Percentiles rank a stretch among this genome's conserved stretches.
Conservation (phyloP, 2,329 filamentous ascomycete species). For the Verticillium klebahnii region DNA sequence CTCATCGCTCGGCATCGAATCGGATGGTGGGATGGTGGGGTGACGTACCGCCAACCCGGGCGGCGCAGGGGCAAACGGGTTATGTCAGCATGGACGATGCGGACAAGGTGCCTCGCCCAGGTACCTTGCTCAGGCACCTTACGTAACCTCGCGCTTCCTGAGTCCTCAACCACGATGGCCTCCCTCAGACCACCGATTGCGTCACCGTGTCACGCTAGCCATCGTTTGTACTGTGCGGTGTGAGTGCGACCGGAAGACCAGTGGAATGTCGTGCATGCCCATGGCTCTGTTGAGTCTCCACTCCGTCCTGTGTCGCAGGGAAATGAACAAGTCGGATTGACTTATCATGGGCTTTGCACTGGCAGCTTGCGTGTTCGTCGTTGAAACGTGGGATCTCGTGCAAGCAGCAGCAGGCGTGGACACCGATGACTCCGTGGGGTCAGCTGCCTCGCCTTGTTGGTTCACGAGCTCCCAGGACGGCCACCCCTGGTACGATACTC, state of each 20-base stretch:
- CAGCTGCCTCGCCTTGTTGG: constrained; percentile 1
- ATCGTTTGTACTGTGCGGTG: too few relatives aligned
- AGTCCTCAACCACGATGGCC: too few relatives aligned
- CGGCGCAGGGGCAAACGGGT: not conserved
- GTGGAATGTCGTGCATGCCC: too few relatives aligned
- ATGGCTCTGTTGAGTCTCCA: too few relatives aligned
- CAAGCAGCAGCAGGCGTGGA: not conserved
- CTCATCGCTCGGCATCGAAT: not conserved
- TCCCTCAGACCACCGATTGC: too few relatives aligned
- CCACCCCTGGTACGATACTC: not conserved
- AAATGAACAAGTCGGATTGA: not conserved
- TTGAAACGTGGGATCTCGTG: not conserved
- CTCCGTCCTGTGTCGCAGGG: too few relatives aligned
- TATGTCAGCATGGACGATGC: not conserved
- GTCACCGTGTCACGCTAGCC: too few relatives aligned
- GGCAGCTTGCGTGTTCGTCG: not conserved
- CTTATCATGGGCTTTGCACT: not conserved
- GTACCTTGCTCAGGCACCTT: too few relatives aligned
- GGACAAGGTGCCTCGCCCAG: not conserved
- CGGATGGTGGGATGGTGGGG: constrained; percentile 2
- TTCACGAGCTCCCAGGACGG: not conserved
- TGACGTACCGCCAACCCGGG: not conserved
- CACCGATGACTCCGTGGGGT: not conserved
- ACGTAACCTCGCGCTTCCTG: too few relatives aligned
- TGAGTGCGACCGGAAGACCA: too few relatives aligned